These are phyloP conservation scores for Inga leiocalycina DNA, from an alignment of 306 rosid species.

Conservation along the genomic window DNA sequence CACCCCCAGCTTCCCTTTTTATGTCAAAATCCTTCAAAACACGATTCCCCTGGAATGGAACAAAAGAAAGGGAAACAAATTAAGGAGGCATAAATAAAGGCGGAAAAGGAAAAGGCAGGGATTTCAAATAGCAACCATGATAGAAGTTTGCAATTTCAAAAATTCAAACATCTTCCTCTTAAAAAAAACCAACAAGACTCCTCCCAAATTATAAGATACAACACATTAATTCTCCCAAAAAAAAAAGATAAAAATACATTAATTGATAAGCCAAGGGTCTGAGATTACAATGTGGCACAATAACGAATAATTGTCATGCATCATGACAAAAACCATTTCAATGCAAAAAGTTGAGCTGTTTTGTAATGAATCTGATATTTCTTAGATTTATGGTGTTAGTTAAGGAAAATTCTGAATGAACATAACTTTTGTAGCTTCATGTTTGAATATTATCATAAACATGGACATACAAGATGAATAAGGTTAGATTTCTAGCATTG, in stretches of 20 bases:
- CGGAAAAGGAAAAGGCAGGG: no score
- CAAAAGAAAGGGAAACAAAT: not conserved
- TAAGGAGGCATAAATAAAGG: not conserved
- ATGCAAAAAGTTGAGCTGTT: not conserved
- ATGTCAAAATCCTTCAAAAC: constrained; percentile 50
- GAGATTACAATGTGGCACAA: not conserved
- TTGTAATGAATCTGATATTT: not conserved
- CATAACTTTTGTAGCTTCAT: not conserved
- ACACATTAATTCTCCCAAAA: not conserved
- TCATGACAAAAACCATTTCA: not conserved
- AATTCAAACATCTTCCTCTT: not conserved
- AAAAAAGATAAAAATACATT: no score
- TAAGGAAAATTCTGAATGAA: not conserved
- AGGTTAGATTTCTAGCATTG: not conserved
- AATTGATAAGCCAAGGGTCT: not conserved
- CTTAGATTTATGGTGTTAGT: not conserved
- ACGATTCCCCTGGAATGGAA: constrained; percentile 45
- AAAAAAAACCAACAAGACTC: not conserved
- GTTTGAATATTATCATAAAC: not conserved
- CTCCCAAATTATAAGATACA: not conserved
- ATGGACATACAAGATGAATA: not conserved
- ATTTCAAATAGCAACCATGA: not conserved
- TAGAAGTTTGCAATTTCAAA: no score
- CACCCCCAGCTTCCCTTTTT: constrained; percentile 58
- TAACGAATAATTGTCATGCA: not conserved